Evolutionary conservation across 148 eudicot species (phyloP), one percentile per base, ranked within the genome.

Genomic region (Vaccinium darrowii): DNA sequence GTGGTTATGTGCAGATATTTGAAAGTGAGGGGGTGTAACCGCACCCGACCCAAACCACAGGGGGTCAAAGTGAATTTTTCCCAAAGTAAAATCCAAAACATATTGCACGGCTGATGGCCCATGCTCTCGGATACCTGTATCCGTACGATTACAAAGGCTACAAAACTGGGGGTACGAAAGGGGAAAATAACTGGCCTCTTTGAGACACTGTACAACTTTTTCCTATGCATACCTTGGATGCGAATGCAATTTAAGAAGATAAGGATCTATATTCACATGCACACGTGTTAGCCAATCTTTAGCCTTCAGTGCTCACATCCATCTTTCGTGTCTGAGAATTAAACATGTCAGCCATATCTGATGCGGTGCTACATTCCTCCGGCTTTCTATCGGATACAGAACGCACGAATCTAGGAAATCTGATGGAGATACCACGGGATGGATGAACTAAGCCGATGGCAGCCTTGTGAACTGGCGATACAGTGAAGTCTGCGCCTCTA

Each of bases 401-500:
- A 13, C 90, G 89, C 50, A 97, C 80, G 49, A 95, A 97, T 83
- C 99, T 94, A 0, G 99, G 99, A 86, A 97, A 97, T 72, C 99
- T 89, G 85, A 97, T 85, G 13, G 98, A 97, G 58, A 97, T 93
- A 63, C 98, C 99, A 57, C 98, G 93, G 30, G 96, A 89, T 18
- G 93, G 94, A 86, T 97, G 99, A 78, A 94, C 96, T 74, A 94
- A 86, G 13, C 99, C 96, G 8, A 92, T 87, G 54, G 96, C 99
- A 81, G 99, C 99, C 79, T 94, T 94, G 91, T 97, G 98, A 85
- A 92, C 98, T 9, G 98, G 99, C 6, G 99, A 97, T 47, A 97
- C 88, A 5, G 96, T 97, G 79, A 97, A 92, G 82, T 97, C 99
- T 8, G 99, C 96, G 50, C 99, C 98, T 88, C 90, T 95, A 84